A percentile compares a stretch with the other conserved stretches of the same genome.
These are phyloP conservation scores for Exophiala alcalophila DNA, from an alignment of 2,329 filamentous ascomycete species.

Conservation along the genomic window DNA sequence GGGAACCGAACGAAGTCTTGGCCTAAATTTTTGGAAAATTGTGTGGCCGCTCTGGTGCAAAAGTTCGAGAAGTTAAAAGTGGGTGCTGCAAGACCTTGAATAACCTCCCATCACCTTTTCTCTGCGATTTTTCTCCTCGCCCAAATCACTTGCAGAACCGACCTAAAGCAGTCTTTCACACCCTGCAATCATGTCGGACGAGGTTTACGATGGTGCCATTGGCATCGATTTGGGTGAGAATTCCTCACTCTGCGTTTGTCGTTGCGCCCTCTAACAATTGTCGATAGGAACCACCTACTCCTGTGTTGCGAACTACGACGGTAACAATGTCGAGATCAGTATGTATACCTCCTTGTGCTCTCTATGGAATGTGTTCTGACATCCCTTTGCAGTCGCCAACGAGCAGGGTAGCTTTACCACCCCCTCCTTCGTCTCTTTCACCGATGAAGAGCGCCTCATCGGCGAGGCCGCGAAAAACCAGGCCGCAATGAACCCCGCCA, in stretches of 20 bases:
- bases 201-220: slow-evolving; percentile 99
- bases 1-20: no score
- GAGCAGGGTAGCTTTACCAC: slow-evolving; percentile 99
- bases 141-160: slow-evolving; percentile 4
- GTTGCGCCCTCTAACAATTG: slow-evolving; percentile 29
- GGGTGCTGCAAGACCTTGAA: background rate
- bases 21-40: slow-evolving; percentile 15
- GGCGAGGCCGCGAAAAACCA: slow-evolving; percentile 99
- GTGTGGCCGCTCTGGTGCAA: slow-evolving; percentile 10
- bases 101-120: slow-evolving; percentile 2
- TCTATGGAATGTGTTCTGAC: no score
- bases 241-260: slow-evolving; percentile 23
- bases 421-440: slow-evolving; percentile 98
- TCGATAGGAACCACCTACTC: slow-evolving; percentile 93
- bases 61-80: slow-evolving; percentile 8
- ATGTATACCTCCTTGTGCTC: slow-evolving; percentile 50
- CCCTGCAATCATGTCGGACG: slow-evolving; percentile 71
- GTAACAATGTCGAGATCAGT: slow-evolving; percentile 99
- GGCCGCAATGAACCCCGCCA: slow-evolving; percentile 97
- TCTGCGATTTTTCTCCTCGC: slow-evolving; percentile 1
- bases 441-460: slow-evolving; percentile 96
- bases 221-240: slow-evolving; percentile 94
- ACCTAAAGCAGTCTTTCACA: slow-evolving; percentile 1
- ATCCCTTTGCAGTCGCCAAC: slow-evolving; percentile 75
- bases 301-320: slow-evolving; percentile 99